Evolutionary conservation across 2,329 filamentous ascomycete species (phyloP).

Genomic region (Venturia effusa): DNA sequence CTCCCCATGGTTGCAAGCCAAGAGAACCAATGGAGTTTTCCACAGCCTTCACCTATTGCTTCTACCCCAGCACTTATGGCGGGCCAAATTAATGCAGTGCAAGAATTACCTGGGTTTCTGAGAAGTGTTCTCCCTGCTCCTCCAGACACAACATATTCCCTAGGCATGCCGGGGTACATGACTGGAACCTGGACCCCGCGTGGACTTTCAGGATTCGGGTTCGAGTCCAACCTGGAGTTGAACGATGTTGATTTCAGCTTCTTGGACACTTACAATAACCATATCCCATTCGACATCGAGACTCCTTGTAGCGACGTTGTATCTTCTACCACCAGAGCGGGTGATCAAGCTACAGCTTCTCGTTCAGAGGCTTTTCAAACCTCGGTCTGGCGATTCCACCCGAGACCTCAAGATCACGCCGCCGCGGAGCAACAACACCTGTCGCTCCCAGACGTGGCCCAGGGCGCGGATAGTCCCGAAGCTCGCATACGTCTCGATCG

Average conservation of each 20-base stretch:
- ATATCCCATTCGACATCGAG: constrained; percentile 29
- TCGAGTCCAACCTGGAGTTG: constrained; percentile 34
- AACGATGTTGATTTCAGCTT: constrained; percentile 35
- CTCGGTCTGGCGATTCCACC: constrained; percentile 35
- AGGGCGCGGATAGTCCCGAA: constrained; percentile 18
- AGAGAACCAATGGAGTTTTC: background rate
- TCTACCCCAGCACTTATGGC: background rate
- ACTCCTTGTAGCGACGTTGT: constrained; percentile 9
- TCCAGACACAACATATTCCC: background rate
- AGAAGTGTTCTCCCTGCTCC: constrained; percentile 13
- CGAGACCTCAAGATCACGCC: constrained; percentile 20
- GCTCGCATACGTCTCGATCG: constrained; percentile 24
- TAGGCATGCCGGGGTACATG: constrained; percentile 18
- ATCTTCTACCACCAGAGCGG: constrained; percentile 14
- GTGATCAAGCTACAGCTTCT: constrained; percentile 14
- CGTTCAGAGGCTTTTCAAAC: constrained; percentile 26
- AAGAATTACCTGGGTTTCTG: constrained; percentile 15
- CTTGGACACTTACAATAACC: constrained; percentile 34
- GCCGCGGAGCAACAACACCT: constrained; percentile 26
- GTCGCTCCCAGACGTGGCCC: constrained; percentile 25
- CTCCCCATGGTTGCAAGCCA: background rate
- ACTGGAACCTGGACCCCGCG: constrained; percentile 32
- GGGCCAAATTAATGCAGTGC: background rate
- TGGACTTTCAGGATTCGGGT: constrained; percentile 33
- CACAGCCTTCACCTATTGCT: background rate